Evolutionary conservation across 2,329 filamentous ascomycete species (phyloP).

Genomic region (Colletotrichum liaoningense): DNA sequence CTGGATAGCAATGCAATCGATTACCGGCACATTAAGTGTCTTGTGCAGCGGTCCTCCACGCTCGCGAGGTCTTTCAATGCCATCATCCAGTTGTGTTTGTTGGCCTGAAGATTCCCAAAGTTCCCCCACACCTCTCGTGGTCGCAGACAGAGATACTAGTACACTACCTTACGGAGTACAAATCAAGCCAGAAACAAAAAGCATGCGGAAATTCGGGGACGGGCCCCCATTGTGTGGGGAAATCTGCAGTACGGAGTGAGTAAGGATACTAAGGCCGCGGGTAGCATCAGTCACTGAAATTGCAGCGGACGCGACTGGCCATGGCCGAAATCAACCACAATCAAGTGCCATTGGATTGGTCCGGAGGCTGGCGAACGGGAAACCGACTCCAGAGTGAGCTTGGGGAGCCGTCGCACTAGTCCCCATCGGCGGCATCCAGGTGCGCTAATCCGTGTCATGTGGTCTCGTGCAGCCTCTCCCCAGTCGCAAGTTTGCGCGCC

Average conservation of each 20-base stretch:
- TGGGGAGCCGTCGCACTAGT: not conserved
- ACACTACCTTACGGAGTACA: too few relatives aligned
- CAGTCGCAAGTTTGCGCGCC: not conserved
- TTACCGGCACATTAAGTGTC: not conserved
- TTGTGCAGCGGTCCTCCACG: not conserved
- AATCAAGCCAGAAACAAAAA: not conserved
- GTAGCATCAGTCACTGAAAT: not conserved
- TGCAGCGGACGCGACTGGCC: not conserved
- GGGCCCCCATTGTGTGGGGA: not conserved
- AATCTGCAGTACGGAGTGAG: not conserved
- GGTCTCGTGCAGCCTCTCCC: not conserved
- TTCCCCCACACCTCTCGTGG: not conserved
- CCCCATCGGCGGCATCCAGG: not conserved
- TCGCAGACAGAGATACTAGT: not conserved
- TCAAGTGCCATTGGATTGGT: not conserved
- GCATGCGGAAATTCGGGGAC: not conserved
- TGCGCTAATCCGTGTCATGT: conserved; percentile 28
- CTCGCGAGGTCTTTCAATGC: not conserved
- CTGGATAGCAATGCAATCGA: not conserved
- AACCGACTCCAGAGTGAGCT: not conserved
- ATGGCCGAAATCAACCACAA: not conserved
- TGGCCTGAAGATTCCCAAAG: not conserved
- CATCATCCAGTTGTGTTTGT: not conserved
- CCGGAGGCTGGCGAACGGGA: not conserved
- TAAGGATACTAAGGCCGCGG: too few relatives aligned